Evolutionary conservation across 2,329 filamentous ascomycete species (phyloP), one percentile per base, ranked within the genome.

Genomic region (Xylariaceae sp.): DNA sequence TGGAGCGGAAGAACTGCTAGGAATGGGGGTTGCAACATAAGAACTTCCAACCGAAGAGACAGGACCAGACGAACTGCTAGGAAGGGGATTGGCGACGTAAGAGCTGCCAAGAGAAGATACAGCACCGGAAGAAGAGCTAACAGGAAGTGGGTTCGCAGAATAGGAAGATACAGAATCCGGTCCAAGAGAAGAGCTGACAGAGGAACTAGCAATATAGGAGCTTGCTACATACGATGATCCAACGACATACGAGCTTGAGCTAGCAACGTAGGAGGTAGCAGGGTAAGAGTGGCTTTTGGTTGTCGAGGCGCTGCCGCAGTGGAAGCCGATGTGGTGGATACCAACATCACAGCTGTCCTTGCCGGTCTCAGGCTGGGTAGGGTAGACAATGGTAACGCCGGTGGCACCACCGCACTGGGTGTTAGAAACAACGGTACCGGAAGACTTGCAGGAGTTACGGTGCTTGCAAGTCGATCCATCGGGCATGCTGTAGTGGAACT

Each of bases 401-500:
- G 81, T 90, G 59, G 93, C 92, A 72, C 92, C 92, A 82, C 91
- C 93, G 70, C 93, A 97, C 79, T 97, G 90, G 55, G 77, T 83
- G 81, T 97, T 97, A 73, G 83, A 74, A 63, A 97, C 78, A 43
- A 80, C 81, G 53, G 83, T 86, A 64, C 89, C 89, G 14, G 78
- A 75, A 50, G 79, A 75, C 58, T 78, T 82, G 81, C 90, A 95
- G 47, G 77, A 67, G 59, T 81, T 76, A 57, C 82, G 84, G 64
- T 95, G 88, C 75, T 89, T 93, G 84, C 93, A 97, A 54, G 72
- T 82, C 13, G 83, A 86, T 62, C 89, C 89, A 69, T 93, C 89
- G 2, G 84, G 80, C 90, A 97, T 96, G 64, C 78, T 80, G 74
- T 93, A 97, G 76, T 89, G 81, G 76, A 96, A 90, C 71, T 93